Evolutionary conservation across 352 stramenopile species (phyloP).

Genomic region (Aphanomyces euteiches): DNA sequence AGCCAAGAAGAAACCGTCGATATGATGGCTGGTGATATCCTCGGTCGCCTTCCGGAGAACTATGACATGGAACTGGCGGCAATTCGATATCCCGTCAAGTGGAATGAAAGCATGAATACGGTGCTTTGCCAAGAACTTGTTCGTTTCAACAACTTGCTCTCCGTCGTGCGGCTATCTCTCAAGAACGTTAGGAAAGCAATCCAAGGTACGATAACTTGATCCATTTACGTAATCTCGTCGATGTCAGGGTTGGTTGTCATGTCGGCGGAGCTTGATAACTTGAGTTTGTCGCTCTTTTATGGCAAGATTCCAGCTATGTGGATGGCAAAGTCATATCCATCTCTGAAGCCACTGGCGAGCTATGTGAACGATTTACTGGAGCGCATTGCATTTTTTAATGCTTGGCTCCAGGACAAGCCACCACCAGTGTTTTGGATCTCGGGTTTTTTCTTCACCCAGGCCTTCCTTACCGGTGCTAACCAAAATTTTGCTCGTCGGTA

Average conservation of each 20-base stretch:
- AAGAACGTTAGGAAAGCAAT: constrained; percentile 86
- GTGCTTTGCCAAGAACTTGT: constrained; percentile 92
- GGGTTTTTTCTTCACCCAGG: constrained; percentile 95
- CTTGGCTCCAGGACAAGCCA: constrained; percentile 86
- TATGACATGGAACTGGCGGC: constrained; percentile 92
- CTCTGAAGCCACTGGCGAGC: constrained; percentile 87
- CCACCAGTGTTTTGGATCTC: constrained; percentile 92
- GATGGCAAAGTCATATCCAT: constrained; percentile 89
- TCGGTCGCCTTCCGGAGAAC: constrained; percentile 77
- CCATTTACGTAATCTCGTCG: not conserved
- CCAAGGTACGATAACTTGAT: constrained; percentile 46
- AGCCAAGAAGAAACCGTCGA: constrained; percentile 90
- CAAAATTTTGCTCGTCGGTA: constrained; percentile 93
- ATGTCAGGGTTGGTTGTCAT: constrained; percentile 81
- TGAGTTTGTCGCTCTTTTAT: constrained; percentile 89
- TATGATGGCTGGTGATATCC: constrained; percentile 82
- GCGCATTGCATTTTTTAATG: constrained; percentile 86
- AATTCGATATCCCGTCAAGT: constrained; percentile 88
- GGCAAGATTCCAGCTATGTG: constrained; percentile 90
- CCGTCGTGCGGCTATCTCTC: constrained; percentile 82
- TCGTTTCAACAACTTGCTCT: constrained; percentile 91
- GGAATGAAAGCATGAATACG: constrained; percentile 93
- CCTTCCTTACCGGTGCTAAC: constrained; percentile 92
- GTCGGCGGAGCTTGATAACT: constrained; percentile 90
- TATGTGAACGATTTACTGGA: constrained; percentile 90